These are phyloP conservation scores for Cercospora brassicicola DNA, from an alignment of 2,329 filamentous ascomycete species.

Conservation along the genomic window DNA sequence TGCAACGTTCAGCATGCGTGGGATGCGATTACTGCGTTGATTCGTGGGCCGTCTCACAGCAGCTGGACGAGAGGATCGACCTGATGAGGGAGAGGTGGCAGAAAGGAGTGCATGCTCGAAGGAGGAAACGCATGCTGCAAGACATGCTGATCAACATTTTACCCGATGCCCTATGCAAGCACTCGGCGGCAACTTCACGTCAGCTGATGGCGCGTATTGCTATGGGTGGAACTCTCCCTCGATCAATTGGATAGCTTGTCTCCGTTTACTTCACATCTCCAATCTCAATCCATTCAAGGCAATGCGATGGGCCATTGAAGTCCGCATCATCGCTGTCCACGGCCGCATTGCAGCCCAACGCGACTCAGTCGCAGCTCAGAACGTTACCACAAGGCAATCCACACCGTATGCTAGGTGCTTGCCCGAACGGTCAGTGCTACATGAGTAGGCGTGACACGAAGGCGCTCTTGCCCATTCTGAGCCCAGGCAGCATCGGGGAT, in stretches of 20 bases:
- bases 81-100: neutral
- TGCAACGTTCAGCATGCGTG: neutral
- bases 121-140: conserved; percentile 10
- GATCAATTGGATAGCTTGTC: neutral
- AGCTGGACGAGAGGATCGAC: neutral
- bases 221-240: neutral
- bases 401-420: neutral
- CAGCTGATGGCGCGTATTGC: neutral
- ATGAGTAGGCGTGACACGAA: neutral
- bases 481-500: neutral
- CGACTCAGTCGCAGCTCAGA: neutral
- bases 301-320: neutral
- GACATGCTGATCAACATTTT: conserved; percentile 6
- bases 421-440: neutral
- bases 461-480: neutral
- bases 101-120: conserved; percentile 3
- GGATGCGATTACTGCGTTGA: neutral
- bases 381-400: neutral
- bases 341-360: neutral
- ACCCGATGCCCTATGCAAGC: neutral
- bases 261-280: neutral
- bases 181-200: neutral
- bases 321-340: neutral
- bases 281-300: neutral
- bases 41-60: neutral